A percentile compares a stretch with the other conserved stretches of the same genome.
Evolutionary conservation across 306 rosid species (phyloP).

Genomic region (Vigna trinervia): DNA sequence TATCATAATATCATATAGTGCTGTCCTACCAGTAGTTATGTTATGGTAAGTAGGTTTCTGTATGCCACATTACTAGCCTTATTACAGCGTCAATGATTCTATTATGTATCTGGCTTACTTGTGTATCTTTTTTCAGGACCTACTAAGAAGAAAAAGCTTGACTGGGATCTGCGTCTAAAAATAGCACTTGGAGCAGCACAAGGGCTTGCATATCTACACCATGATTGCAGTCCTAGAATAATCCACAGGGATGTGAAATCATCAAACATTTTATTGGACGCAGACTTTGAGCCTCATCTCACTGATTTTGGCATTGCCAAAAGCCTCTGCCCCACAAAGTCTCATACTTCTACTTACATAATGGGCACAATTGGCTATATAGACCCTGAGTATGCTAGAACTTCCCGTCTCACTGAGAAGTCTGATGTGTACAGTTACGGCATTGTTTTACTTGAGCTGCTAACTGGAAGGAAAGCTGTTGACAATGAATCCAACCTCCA

Average conservation of each 20-base stretch:
- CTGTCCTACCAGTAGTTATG: background rate
- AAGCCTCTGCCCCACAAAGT: constrained; percentile 71
- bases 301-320: constrained; percentile 98
- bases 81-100: background rate
- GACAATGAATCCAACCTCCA: constrained; percentile 92
- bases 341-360: constrained; percentile 85
- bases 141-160: constrained; percentile 74
- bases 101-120: background rate
- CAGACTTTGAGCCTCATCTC: constrained; percentile 87
- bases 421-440: constrained; percentile 97
- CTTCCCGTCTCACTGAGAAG: constrained; percentile 93
- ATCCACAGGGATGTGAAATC: constrained; percentile 96
- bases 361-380: constrained; percentile 98
- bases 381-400: constrained; percentile 96
- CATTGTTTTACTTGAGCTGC: constrained; percentile 87
- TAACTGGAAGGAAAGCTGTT: constrained; percentile 93
- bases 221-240: constrained; percentile 90
- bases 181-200: constrained; percentile 94
- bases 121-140: constrained; percentile 55
- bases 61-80: background rate
- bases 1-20: background rate
- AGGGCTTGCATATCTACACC: constrained; percentile 92
- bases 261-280: constrained; percentile 85
- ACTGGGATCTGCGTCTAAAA: constrained; percentile 81
- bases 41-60: background rate